Percentiles rank a stretch among this genome's conserved stretches.
Conservation (phyloP, 805 yeast genomes). For the Zygotorulaspora danielsina region DNA sequence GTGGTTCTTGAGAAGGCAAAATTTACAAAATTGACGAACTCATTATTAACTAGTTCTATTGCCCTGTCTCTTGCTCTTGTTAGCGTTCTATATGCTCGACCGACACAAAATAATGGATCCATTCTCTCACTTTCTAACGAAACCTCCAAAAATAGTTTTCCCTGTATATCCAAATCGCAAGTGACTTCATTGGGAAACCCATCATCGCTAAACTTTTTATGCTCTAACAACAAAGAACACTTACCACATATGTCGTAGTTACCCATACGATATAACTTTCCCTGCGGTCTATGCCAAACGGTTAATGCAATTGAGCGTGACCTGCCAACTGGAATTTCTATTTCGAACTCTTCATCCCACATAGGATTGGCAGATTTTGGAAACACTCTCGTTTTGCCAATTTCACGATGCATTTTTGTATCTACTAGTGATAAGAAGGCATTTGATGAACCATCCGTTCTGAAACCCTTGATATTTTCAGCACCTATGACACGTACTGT, state of each 20-base stretch:
- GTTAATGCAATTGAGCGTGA: conserved; percentile 51
- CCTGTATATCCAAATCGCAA: conserved; percentile 62
- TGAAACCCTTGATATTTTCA: conserved; percentile 50
- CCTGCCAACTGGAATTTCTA: conserved; percentile 38
- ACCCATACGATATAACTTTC: conserved; percentile 33
- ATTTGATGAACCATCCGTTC: conserved; percentile 45
- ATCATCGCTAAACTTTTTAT: conserved; percentile 57
- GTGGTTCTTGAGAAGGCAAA: conserved; percentile 55
- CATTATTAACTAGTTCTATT: conserved; percentile 64
- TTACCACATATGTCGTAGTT: conserved; percentile 66
- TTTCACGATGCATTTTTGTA: conserved; percentile 46
- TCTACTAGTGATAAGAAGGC: conserved; percentile 64
- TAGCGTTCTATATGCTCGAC: conserved; percentile 65
- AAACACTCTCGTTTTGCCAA: conserved; percentile 67
- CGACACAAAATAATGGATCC: conserved; percentile 78
- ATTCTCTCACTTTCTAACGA: conserved; percentile 74
- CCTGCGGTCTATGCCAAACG: conserved; percentile 62
- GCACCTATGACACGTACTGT: conserved; percentile 61
- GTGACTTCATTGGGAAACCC: conserved; percentile 60
- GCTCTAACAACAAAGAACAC: conserved; percentile 55
- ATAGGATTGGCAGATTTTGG: conserved; percentile 61
- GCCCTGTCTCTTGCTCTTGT: conserved; percentile 62
- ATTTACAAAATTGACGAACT: conserved; percentile 61
- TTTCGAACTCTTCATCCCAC: conserved; percentile 86
- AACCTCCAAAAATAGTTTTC: conserved; percentile 59